phyloP scores from a whole-genome alignment of 2,329 filamentous ascomycete species.

The Penicillium vulpinum region DNA sequence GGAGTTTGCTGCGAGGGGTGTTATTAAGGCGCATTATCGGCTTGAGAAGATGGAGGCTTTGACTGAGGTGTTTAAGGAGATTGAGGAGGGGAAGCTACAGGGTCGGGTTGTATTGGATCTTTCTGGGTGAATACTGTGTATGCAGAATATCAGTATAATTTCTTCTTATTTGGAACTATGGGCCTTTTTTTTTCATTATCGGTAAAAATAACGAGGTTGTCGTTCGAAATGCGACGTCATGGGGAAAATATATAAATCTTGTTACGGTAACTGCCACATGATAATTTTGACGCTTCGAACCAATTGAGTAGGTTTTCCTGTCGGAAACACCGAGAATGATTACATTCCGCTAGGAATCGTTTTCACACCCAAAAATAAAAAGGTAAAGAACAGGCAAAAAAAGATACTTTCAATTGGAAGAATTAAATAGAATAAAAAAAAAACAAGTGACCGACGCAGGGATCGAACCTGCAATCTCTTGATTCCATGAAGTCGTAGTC shows the following conservation, averaged over 20 bases:
- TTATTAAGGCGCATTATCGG: constrained; percentile 47
- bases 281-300: background rate
- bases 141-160: background rate
- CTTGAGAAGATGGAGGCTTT: constrained; percentile 50
- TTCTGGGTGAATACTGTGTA: constrained; percentile 10
- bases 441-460: constrained; percentile 41
- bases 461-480: constrained; percentile 54
- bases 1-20: constrained; percentile 48
- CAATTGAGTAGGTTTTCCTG: background rate
- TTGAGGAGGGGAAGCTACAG: constrained; percentile 45
- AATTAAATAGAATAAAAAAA: background rate
- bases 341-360: background rate
- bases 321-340: too few relatives aligned
- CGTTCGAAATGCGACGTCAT: rapidly evolving
- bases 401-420: too few relatives aligned
- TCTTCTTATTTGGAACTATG: background rate
- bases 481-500: constrained; percentile 57
- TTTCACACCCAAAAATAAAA: background rate
- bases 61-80: constrained; percentile 47
- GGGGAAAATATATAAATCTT: background rate
- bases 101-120: constrained; percentile 51
- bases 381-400: background rate
- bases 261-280: background rate
- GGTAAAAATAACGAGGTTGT: background rate
- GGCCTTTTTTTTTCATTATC: background rate